Base-by-base conservation (phyloP, 306 rosid genomes). In the Boehmeria nivea region DNA sequence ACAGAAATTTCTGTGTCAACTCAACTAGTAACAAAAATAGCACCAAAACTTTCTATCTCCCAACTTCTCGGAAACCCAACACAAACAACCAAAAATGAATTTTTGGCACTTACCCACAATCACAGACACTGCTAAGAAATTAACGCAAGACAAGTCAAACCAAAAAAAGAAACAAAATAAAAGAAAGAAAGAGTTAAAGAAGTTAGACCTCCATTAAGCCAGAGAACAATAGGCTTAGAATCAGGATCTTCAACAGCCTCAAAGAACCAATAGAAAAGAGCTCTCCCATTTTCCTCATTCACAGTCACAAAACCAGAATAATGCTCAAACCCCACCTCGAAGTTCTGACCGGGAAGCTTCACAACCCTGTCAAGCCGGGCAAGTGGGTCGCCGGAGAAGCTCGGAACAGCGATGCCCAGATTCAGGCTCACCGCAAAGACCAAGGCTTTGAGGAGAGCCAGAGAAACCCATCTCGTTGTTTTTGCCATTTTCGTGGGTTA, bases 141-240 rank as follows among this genome's bases (percentile, higher is more conserved):
- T 34, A 36, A 13, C n/a, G 9, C 4, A 20, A 44, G 54, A 46
- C 26, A 60, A 42, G 22, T 17, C 2, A 6, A 25, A 43, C 6
- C n/a, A 42, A 51, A 13, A 16, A n/a, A 33, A 31, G 15, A 2
- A 8, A n/a, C 2, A 0, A 15, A 1, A 37, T 40, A 19, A 67
- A 14, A 2, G 10, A 7, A 12, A 60, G 10, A 19, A 17, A 26
- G 1, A 37, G 43, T 20, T 7, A 40, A 14, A 4, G 31, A 27
- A 33, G 54, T 44, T 40, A 7, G 22, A 84, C 94, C 88, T 81
- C 94, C 94, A 39, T 78, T 81, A 8, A 76, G 81, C 94, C 94
- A 85, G 27, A 85, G 73, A 64, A 85, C 65, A 55, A 85, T 64
- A 56, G 94, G 94, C 63, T 78, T 84, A 18, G 87, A 63, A 22